phyloP scores from a whole-genome alignment of 495 filamentous ascomycete genomes.

The Barbatosphaeria neglecta region DNA sequence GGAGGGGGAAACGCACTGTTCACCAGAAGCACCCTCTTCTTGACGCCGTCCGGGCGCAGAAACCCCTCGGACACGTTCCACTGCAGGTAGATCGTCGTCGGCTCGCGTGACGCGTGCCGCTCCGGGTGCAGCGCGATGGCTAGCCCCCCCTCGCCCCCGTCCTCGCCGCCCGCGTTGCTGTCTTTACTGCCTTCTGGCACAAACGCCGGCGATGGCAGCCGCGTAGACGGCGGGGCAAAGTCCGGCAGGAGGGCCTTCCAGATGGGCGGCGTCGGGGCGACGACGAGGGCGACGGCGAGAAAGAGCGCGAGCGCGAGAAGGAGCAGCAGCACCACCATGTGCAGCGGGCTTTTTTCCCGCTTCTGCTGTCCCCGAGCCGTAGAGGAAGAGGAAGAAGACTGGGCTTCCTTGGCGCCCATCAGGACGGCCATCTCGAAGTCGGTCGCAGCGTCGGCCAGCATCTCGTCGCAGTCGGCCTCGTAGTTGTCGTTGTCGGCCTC shows the following conservation, averaged over 20 bases:
- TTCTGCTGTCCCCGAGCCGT: not conserved
- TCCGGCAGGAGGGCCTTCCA: not conserved
- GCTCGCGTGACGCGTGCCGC: not conserved
- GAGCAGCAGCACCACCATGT: not conserved
- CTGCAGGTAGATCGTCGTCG: slow-evolving; percentile 1
- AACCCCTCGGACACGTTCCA: slow-evolving; percentile 24
- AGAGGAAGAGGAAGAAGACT: too few relatives aligned
- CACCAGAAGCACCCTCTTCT: slow-evolving; percentile 16
- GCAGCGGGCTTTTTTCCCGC: not conserved
- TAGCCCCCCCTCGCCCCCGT: not conserved
- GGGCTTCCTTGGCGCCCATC: not conserved
- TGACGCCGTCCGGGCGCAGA: slow-evolving; percentile 27
- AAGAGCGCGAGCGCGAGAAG: not conserved
- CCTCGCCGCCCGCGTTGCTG: too few relatives aligned
- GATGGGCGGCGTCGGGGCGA: not conserved
- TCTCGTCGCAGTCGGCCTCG: not conserved
- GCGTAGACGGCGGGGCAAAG: not conserved
- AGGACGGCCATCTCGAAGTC: not conserved
- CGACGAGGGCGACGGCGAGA: not conserved
- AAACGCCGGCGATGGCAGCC: not conserved
- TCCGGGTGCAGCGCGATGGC: not conserved
- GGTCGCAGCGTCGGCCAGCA: not conserved
- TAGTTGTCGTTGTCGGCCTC: too few relatives aligned
- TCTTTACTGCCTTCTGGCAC: not conserved
- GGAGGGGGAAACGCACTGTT: slow-evolving; percentile 17